Percentiles rank a stretch among this genome's conserved stretches.
Evolutionary conservation across 2,329 filamentous ascomycete genomes (phyloP).

Genomic region (Cercospora brassicicola): DNA sequence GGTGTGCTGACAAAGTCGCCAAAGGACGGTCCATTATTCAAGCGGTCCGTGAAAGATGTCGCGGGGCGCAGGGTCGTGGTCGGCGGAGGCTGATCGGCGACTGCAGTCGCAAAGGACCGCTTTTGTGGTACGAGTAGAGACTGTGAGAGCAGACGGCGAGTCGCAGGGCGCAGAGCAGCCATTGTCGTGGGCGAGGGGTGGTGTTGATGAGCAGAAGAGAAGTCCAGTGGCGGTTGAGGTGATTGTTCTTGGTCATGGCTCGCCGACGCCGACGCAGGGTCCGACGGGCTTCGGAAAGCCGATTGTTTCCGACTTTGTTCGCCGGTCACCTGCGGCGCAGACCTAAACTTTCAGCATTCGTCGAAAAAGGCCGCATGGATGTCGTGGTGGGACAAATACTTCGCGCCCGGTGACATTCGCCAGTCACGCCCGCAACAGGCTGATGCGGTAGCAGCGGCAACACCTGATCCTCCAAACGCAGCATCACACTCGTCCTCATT

Average conservation of each 20-base stretch:
- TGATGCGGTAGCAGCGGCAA: not conserved
- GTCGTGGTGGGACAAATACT: conserved; percentile 38
- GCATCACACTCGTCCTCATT: not conserved
- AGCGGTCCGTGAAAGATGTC: conserved; percentile 61
- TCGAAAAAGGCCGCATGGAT: conserved; percentile 25
- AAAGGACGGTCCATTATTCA: conserved; percentile 66
- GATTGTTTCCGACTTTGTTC: conserved; percentile 5
- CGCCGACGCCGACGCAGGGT: not conserved
- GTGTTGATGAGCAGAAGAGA: not conserved
- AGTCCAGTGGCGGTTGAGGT: conserved; percentile 5
- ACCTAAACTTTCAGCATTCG: not conserved
- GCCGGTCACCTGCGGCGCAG: not conserved
- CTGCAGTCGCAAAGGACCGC: conserved; percentile 48
- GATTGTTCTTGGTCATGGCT: conserved; percentile 2
- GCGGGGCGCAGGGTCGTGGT: conserved; percentile 43
- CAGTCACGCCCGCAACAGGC: conserved; percentile 17
- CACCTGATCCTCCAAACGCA: conserved; percentile 1
- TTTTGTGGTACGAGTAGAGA: conserved; percentile 35
- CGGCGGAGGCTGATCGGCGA: conserved; percentile 41
- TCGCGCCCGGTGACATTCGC: conserved; percentile 38
- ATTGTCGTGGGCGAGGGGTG: conserved; percentile 12
- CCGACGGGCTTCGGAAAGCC: not conserved
- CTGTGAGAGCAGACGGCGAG: conserved; percentile 24
- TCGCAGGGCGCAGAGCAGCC: conserved; percentile 22
- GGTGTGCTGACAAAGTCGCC: conserved; percentile 59